Evolutionary conservation across 2,329 filamentous ascomycete species (phyloP), one percentile per base, ranked within the genome.

Genomic region (Sarocladium oryzae): DNA sequence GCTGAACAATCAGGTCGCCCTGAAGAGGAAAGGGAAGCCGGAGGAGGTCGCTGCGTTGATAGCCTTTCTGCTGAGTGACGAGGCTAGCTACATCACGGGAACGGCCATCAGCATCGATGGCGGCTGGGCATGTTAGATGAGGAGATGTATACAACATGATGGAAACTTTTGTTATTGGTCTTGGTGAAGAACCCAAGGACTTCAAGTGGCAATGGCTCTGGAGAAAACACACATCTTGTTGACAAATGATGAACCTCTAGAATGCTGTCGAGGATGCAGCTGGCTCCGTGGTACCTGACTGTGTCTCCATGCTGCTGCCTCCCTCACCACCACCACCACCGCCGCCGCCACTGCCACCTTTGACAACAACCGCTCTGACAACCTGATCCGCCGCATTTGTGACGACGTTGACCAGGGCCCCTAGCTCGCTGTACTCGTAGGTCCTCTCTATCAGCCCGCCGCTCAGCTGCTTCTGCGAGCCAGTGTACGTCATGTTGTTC

Each of bases 401-500:
- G 24, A 43, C 30, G 21, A 51, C 24, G 24, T 51, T 51, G 37
- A 51, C 49, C 23, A 51, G 18, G 11, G 36, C 49, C 9, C 49
- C 37, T 16, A 51, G 24, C 37, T 51, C 49, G 35, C 23, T 18
- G 24, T 45, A 51, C n/a, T 43, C 37, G 20, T 51, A 45, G n/a
- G 49, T 36, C 21, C 40, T 23, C 26, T 28, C 11, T 13, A 32
- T n/a, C 10, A 38, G 35, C 11, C 49, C 37, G 9, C 49, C 49
- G n/a, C 24, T 21, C 11, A 51, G 37, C 35, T 41, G 18, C 28
- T 43, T 37, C 49, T 51, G 36, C 24, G 30, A 37, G 8, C 69
- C 70, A 8, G 68, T 71, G 52, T 63, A 68, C 2, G 78, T 83
- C 79, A 84, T 83, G 63, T 82, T 82, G 52, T 68, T 67, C 57